A percentile compares a stretch with the other conserved stretches of the same genome.
phyloP scores from a whole-genome alignment of 2,329 filamentous ascomycete genomes.

The Ophiosphaerella herpotricha region DNA sequence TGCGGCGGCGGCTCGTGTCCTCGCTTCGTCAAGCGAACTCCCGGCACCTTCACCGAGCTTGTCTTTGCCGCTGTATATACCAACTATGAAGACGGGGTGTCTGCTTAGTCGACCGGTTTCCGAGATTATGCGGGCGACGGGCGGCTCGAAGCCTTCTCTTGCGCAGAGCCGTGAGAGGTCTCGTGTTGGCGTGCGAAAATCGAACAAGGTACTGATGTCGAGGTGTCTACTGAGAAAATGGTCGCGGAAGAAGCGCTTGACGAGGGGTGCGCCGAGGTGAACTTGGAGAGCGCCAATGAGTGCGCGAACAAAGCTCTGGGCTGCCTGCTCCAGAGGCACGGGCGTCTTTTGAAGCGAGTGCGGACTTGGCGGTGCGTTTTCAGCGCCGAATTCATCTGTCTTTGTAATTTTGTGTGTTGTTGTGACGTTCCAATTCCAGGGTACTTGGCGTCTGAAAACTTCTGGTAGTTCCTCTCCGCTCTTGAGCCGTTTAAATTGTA shows the following conservation, averaged over 20 bases:
- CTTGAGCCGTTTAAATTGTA: conserved; percentile 71
- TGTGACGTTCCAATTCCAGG: conserved; percentile 45
- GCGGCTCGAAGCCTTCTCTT: conserved; percentile 85
- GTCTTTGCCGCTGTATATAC: conserved; percentile 88
- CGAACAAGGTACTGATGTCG: conserved; percentile 76
- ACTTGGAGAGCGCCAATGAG: conserved; percentile 84
- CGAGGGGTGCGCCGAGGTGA: conserved; percentile 77
- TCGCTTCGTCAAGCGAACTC: conserved; percentile 75
- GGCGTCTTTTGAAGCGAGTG: conserved; percentile 27
- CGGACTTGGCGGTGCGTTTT: conserved; percentile 37
- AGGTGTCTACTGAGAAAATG: conserved; percentile 83
- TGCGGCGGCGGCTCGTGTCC: conserved; percentile 78
- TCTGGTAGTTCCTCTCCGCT: conserved; percentile 33
- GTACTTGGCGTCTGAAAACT: conserved; percentile 26
- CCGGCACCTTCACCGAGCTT: conserved; percentile 92
- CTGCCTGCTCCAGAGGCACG: conserved; percentile 61
- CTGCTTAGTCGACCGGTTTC: conserved; percentile 87
- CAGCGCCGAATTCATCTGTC: conserved; percentile 83
- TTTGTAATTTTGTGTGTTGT: conserved; percentile 74
- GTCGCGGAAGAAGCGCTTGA: conserved; percentile 79
- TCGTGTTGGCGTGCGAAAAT: conserved; percentile 80
- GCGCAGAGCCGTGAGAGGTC: conserved; percentile 84
- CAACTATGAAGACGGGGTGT: conserved; percentile 90
- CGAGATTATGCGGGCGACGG: conserved; percentile 82
- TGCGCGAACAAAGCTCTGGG: conserved; percentile 78